Evolutionary conservation across 106 monocot species (phyloP), one percentile per base, ranked within the genome.

Genomic region (Acanthochlamys bracteata): DNA sequence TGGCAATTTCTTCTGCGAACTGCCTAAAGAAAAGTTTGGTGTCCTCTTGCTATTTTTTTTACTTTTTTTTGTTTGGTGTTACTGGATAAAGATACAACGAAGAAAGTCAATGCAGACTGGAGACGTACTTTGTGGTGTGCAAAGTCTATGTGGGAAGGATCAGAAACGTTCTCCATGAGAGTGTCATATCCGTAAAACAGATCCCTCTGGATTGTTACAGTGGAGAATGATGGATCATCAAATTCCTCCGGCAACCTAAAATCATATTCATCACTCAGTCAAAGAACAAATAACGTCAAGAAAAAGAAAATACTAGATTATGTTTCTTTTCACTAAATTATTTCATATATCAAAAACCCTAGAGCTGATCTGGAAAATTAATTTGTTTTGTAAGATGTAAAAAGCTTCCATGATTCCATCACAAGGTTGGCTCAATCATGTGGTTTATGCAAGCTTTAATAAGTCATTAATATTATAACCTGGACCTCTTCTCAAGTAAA

Each of bases 111-210:
- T 43, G 8, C 24, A 10, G 20, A 55, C 21, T 15, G 55, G 19
- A 7, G 20, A 58, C n/a, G 42, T 86, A 96, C 95, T 84, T 88
- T 96, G 64, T 96, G 95, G 63, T 96, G 95, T 26, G 95, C 95
- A 74, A 96, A 96, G 11, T 96, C 85, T 51, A 96, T 96, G 69
- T 96, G 95, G 0, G 95, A 96, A 42, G 95, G 95, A 77, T 96
- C 95, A 19, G 95, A 96, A 19, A 96, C 90, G 61, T 96, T 96
- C 77, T 96, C 95, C 75, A 96, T 84, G 21, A 96, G 80, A 0
- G 90, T 96, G 52, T 96, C 95, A 74, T 96, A 96, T 0, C 90
- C 95, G 72, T 96, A 96, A 78, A 80, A 96, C 51, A 96, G 71
- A 39, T 96, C 95, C 54, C 95, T 61, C 49, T 96, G 95, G 59